Base-by-base conservation (phyloP, 2,329 filamentous ascomycete species). In the Davidsoniella virescens region DNA sequence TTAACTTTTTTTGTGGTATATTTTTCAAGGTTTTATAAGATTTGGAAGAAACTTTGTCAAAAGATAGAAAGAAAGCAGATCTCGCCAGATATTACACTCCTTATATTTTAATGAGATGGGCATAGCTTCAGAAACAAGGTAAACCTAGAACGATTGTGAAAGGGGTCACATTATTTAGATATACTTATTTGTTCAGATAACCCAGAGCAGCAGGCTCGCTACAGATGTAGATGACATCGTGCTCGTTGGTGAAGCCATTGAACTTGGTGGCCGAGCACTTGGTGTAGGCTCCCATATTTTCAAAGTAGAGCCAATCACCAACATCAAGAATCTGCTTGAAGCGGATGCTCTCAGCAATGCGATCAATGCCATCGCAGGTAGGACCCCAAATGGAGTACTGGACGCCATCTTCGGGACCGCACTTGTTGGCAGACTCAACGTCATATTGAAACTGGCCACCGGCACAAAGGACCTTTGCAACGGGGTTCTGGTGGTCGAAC, bases 321-420 rank as follows among this genome's bases (percentile, higher is more conserved):
- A 94, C 85, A 61, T 95, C 82, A 41, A 98, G 70, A 44, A 83
- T 75, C 49, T 84, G 79, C 33, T 78, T 69, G 60, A 95, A 86
- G 55, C 73, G 76, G 64, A 84, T 86, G 62, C 81, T 84, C 63
- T 86, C 78, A 46, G 83, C 78, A 66, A 98, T 94, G 64, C 87
- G 84, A 67, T 98, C 92, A 60, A 98, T 96, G 54, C 92, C 90
- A 63, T 98, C 92, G 63, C 92, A 98, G 14, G 92, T 96, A 1
- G 92, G 92, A 5, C 92, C 92, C 90, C 92, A 98, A 67, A 98
- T 84, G 18, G 87, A 95, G 68, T 98, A 96, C 62, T 93, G 83
- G 55, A 81, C 74, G 37, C 75, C 74, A 8, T 54, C 47, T 33
- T 51, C 41, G 14, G 36, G 25, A 40, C n/a, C 60, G 37, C 70